Evolutionary conservation across 805 yeast species (phyloP).

Genomic region (Teunomyces lycoperdinae): DNA sequence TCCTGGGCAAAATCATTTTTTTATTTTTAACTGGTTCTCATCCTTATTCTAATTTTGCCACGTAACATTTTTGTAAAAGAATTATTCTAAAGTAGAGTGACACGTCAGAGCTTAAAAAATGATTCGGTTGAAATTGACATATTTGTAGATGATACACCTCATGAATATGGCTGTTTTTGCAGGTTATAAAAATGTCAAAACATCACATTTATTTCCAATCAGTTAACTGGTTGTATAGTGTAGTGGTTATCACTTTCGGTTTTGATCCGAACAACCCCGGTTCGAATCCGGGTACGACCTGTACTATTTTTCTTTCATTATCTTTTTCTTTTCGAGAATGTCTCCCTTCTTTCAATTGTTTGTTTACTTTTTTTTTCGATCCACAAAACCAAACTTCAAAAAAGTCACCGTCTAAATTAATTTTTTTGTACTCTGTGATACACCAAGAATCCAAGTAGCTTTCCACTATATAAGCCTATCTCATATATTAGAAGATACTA

Average conservation of each 20-base stretch:
- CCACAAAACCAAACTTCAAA: not conserved
- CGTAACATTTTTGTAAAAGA: not conserved
- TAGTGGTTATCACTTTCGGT: conserved; percentile 81
- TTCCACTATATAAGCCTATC: conserved; percentile 1
- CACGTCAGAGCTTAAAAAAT: no score
- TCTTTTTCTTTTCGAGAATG: not conserved
- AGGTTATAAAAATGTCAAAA: not conserved
- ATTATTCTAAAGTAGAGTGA: not conserved
- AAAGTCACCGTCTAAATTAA: not conserved
- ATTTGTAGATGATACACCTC: no score
- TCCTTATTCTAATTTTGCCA: not conserved
- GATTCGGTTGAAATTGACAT: no score
- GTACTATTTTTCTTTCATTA: conserved; percentile 7
- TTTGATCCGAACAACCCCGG: conserved; percentile 81
- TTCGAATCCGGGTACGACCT: conserved; percentile 84
- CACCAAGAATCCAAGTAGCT: conserved; percentile 1
- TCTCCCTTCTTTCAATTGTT: not conserved
- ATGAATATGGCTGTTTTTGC: no score
- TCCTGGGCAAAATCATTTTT: conserved; percentile 96
- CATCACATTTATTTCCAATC: no score
- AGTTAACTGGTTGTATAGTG: conserved; percentile 51
- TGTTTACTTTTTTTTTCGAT: conserved; percentile 1
- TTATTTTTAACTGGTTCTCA: not conserved
- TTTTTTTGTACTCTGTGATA: not conserved
- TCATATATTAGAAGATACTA: not conserved